Evolutionary conservation across 2,329 filamentous ascomycete genomes (phyloP).

Genomic region (Zelopaecilomyces penicillatus): DNA sequence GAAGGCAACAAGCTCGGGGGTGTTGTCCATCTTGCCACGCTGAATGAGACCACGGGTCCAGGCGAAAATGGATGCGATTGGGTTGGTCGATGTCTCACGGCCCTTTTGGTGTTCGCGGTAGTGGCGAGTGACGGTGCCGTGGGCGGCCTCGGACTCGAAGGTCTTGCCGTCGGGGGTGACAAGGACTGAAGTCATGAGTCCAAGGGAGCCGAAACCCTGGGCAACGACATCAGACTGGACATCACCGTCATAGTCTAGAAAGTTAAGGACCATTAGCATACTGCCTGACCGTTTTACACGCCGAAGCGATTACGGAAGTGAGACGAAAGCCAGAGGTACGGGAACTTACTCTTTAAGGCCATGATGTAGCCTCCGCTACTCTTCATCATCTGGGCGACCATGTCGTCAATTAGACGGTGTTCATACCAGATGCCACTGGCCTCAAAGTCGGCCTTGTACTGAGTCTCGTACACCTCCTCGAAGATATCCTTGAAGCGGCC

Average conservation of each 20-base stretch:
- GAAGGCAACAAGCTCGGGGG: constrained; percentile 85
- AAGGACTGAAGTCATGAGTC: constrained; percentile 96
- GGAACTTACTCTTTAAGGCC: constrained; percentile 83
- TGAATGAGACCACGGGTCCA: constrained; percentile 94
- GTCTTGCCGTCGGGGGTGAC: constrained; percentile 95
- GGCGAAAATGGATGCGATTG: constrained; percentile 97
- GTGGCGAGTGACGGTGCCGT: constrained; percentile 96
- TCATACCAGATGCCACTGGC: constrained; percentile 96
- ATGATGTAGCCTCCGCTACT: constrained; percentile 93
- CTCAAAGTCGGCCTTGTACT: constrained; percentile 85
- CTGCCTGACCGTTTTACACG: neutral
- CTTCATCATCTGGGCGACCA: constrained; percentile 99
- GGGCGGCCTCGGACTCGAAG: constrained; percentile 94
- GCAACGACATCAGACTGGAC: constrained; percentile 98
- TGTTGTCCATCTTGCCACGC: constrained; percentile 85
- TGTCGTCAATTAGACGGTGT: constrained; percentile 98
- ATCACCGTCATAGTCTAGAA: constrained; percentile 90
- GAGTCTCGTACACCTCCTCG: constrained; percentile 85
- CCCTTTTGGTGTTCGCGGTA: constrained; percentile 99
- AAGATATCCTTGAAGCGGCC: constrained; percentile 99
- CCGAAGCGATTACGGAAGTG: neutral
- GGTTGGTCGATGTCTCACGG: constrained; percentile 94
- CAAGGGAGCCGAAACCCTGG: constrained; percentile 94
- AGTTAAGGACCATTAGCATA: neutral
- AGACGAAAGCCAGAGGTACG: neutral